Base-by-base conservation (phyloP, 1,139 yeast species). In the Yamadazyma pseudoaaseri region DNA sequence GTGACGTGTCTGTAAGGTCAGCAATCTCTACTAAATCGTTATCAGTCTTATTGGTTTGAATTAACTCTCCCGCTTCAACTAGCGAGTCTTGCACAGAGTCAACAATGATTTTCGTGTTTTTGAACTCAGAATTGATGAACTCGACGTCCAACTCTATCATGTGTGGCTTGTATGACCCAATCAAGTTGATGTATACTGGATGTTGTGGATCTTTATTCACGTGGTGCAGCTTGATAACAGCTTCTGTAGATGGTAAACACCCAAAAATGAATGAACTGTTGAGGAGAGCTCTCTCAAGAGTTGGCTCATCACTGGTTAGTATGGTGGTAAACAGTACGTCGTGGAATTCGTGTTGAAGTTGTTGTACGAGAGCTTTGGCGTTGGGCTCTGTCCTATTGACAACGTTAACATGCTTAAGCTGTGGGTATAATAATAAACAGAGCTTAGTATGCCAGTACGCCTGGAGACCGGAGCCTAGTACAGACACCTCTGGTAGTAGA, bases 161-260 rank as follows among this genome's bases (percentile, higher is more conserved):
- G 40, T 74, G 72, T 3, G 86, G 85, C 49, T 79, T 79, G 51
- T 80, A 81, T 11, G 84, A 76, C 1, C 89, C 89, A 45, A 81
- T 80, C 26, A 81, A 59, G 3, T 81, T 73, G 30, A 81, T 68
- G 48, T 71, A 80, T 41, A 59, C 70, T 8, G 60, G 58, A 9
- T 41, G 42, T 13, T 42, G 29, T 3, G 58, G 51, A 25, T 58
- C 56, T 3, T 38, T 38, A 30, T 63, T 61, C 29, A 79, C 44
- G 37, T 64, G 60, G 1, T 54, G 44, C 9, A 51, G 47, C 21
- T 57, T 54, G 33, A 80, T 70, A 1, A 65, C 52, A 1, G 85
- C 76, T 8, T 54, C 56, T 0, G 76, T 70, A 1, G 81, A 60
- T 2, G 87, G 86, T 8, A 76, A 55, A 49, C 86, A 79, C 2